Conservation (phyloP, 1,284 basidiomycete genomes). For the Cystobasidium slooffiae region DNA sequence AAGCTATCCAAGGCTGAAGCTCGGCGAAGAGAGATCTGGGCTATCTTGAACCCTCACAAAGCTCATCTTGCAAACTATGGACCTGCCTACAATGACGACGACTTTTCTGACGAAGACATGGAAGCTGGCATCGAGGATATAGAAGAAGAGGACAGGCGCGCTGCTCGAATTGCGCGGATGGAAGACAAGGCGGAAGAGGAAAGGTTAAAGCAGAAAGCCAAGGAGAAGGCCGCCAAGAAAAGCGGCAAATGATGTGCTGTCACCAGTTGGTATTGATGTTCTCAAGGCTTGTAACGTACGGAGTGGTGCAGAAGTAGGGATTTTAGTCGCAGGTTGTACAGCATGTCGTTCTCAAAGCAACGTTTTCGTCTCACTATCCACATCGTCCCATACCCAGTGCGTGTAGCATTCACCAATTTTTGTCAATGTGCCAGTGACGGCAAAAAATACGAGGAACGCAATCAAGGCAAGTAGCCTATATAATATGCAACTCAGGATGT, state of each 20-base stretch:
- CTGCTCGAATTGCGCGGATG: conserved; percentile 23
- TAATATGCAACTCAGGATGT: too few relatives aligned
- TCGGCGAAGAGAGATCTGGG: conserved; percentile 34
- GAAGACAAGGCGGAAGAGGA: conserved; percentile 39
- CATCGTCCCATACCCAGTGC: too few relatives aligned
- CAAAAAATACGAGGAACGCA: too few relatives aligned
- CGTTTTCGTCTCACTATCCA: too few relatives aligned
- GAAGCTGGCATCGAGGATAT: conserved; percentile 44
- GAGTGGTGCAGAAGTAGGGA: too few relatives aligned
- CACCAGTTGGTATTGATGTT: too few relatives aligned
- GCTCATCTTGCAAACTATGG: neutral
- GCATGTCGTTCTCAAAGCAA: too few relatives aligned
- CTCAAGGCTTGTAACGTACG: too few relatives aligned
- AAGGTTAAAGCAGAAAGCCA: conserved; percentile 24
- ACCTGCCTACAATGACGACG: conserved; percentile 10
- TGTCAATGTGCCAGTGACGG: too few relatives aligned
- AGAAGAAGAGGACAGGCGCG: conserved; percentile 36
- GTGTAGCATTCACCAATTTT: too few relatives aligned
- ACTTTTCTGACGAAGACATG: conserved; percentile 43
- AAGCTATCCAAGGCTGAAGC: neutral
- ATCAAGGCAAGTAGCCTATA: too few relatives aligned
- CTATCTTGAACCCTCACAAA: conserved; percentile 28
- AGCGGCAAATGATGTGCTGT: neutral
- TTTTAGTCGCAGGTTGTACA: too few relatives aligned
- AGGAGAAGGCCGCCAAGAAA: conserved; percentile 38